These are phyloP conservation scores for Hymenoscyphus repandus DNA, from an alignment of 2,329 filamentous ascomycete species.

Conservation along the genomic window DNA sequence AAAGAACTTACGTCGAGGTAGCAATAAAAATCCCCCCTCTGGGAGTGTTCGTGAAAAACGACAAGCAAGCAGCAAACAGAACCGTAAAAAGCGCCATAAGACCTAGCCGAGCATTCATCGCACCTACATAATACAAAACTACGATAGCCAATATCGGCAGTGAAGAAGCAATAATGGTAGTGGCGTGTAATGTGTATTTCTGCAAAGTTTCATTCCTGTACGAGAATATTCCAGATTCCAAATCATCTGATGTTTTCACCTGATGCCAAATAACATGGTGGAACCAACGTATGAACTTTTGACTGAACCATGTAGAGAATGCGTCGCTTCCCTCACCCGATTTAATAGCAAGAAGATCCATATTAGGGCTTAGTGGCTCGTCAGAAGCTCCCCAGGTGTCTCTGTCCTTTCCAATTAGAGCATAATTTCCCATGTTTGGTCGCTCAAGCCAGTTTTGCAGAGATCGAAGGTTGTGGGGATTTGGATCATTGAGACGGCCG, in stretches of 20 bases:
- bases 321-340: not conserved
- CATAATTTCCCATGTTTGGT: not conserved
- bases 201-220: not conserved
- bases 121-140: conserved; percentile 11
- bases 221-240: not conserved
- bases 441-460: conserved; percentile 1
- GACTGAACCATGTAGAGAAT: conserved; percentile 1
- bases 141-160: conserved; percentile 17
- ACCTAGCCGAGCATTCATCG: conserved; percentile 6
- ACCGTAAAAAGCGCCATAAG: conserved; percentile 14
- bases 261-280: not conserved
- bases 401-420: not conserved
- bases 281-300: not conserved
- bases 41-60: conserved; percentile 13
- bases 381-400: not conserved
- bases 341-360: not conserved
- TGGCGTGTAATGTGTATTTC: not conserved
- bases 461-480: not conserved
- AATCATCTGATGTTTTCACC: not conserved
- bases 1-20: conserved; percentile 15
- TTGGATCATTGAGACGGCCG: not conserved
- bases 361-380: not conserved
- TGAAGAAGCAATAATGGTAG: conserved; percentile 8
- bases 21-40: conserved; percentile 16
- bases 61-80: conserved; percentile 12